Conservation (phyloP, 495 filamentous ascomycete species). For the Aspergillus nidulans region DNA sequence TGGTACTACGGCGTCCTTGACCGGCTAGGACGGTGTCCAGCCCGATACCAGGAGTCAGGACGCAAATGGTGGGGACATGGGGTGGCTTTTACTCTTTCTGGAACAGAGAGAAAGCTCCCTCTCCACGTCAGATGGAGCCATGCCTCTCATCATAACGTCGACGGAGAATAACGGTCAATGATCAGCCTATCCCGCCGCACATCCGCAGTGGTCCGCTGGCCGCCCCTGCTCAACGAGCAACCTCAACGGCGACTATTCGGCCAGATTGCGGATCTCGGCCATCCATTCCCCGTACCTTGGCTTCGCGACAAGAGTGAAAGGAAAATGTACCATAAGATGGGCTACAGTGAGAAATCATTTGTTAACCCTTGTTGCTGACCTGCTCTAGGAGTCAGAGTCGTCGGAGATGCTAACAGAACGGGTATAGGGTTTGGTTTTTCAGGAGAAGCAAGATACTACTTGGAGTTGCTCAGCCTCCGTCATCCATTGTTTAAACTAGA, state of each 20-base stretch:
- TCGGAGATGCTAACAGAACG: slow-evolving; percentile 18
- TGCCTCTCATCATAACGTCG: background rate
- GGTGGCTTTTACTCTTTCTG: slow-evolving; percentile 5
- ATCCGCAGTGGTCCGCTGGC: background rate
- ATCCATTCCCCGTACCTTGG: background rate
- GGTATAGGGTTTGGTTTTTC: slow-evolving; percentile 2
- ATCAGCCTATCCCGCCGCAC: background rate
- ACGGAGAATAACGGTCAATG: slow-evolving; percentile 12
- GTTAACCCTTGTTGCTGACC: background rate
- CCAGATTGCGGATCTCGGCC: slow-evolving; percentile 7
- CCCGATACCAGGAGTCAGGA: background rate
- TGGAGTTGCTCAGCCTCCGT: no score
- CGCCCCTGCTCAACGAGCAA: background rate
- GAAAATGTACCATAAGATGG: background rate
- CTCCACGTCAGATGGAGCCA: slow-evolving; percentile 1
- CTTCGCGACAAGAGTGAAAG: background rate
- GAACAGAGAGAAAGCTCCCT: slow-evolving; percentile 4
- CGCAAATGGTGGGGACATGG: slow-evolving; percentile 1
- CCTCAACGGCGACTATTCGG: background rate
- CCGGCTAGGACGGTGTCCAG: background rate
- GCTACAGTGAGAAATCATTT: background rate
- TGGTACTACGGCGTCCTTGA: background rate
- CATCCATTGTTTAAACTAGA: background rate
- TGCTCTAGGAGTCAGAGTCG: slow-evolving; percentile 1
- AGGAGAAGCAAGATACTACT: slow-evolving; percentile 1